These are phyloP conservation scores for Tilletia horrida DNA, from an alignment of 1,284 basidiomycete species.

Conservation along the genomic window DNA sequence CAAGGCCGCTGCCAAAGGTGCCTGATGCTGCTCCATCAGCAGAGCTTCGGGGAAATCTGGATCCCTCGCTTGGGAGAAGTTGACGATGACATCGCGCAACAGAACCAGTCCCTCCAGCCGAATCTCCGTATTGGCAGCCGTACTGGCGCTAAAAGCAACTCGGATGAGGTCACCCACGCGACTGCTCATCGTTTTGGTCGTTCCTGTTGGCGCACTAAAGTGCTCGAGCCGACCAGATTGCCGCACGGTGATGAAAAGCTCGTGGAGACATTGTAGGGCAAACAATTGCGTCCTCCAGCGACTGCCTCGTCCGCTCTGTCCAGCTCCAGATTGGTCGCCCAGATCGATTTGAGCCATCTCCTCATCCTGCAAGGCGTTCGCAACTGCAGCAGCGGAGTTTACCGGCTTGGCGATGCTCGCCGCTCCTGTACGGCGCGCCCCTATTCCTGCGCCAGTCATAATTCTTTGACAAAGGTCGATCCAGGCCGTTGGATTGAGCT, in stretches of 20 bases:
- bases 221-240: conserved; percentile 70
- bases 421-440: conserved; percentile 59
- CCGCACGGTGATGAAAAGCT: conserved; percentile 75
- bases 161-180: conserved; percentile 89
- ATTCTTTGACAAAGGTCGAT: conserved; percentile 96
- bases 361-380: conserved; percentile 65
- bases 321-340: conserved; percentile 27
- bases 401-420: conserved; percentile 57
- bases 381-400: conserved; percentile 41
- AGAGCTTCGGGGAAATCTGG: conserved; percentile 86
- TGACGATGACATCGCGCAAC: conserved; percentile 86
- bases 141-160: conserved; percentile 96
- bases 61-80: conserved; percentile 80
- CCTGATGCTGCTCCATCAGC: conserved; percentile 95
- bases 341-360: conserved; percentile 75
- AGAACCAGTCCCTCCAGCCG: conserved; percentile 87
- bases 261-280: conserved; percentile 85
- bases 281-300: conserved; percentile 97
- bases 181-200: conserved; percentile 65
- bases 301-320: conserved; percentile 28
- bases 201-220: conserved; percentile 56
- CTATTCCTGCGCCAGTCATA: conserved; percentile 65
- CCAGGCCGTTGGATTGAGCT: conserved; percentile 91
- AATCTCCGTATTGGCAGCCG: conserved; percentile 91
- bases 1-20: conserved; percentile 94